Base-by-base conservation (phyloP, 768 basidiomycete species). In the Sporobolomyces pararoseus region DNA sequence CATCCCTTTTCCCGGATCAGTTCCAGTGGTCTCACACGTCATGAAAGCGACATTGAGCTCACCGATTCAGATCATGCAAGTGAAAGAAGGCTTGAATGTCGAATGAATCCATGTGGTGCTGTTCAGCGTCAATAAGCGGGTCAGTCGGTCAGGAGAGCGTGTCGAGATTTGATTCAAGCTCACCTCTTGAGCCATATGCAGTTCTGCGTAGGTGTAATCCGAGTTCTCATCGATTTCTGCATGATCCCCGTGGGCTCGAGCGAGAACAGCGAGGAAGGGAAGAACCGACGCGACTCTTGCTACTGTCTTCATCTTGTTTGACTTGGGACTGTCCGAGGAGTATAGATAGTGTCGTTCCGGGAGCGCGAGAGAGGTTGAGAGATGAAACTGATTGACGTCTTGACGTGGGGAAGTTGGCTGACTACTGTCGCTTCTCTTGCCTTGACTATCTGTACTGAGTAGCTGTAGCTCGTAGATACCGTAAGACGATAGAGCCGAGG, bases 131-230 rank as follows among this genome's bases (percentile, higher is more conserved):
- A 47, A 12, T 46, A 7, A 35, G 12, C 32, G 44, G 2, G 29
- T 49, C 46, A 29, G 58, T 59, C 65, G 32, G 35, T 9, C 32
- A 25, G 25, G 23, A 46, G 7, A 31, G 16, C 39, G 39, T 13
- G 14, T 19, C 29, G 1, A 25, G 7, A 37, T 25, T 44, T 19
- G 23, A 14, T 35, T 53, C 10, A 29, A 57, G 54, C 64, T 60
- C 89, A 93, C 91, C 76, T 94, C 91, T 32, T 85, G 84, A 53
- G 89, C 85, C 91, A 94, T 94, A 83, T 97, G 94, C 83, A 89
- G 83, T 78, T 88, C 83, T 58, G 91, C 91, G 81, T 97, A 97
- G 70, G 89, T 85, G 70, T 88, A 84, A 31, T 88, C 83, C n/a
- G 85, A 85, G 66, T 78, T 78, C 31, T 76, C 63, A 1, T 84